phyloP scores from a whole-genome alignment of 2,329 filamentous ascomycete species.

The Akanthomyces uredinophilus region DNA sequence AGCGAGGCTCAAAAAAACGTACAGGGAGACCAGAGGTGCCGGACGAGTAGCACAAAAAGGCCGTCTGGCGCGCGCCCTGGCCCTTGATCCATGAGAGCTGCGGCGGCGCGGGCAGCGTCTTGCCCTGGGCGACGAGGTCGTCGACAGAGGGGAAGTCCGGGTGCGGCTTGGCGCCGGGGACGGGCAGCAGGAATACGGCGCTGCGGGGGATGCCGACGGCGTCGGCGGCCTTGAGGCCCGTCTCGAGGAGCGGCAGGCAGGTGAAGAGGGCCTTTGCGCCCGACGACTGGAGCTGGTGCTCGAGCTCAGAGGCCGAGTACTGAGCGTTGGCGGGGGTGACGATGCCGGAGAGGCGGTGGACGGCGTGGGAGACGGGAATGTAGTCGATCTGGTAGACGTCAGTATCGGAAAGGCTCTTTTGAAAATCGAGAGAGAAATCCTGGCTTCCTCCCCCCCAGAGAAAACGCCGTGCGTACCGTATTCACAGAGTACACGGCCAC shows the following conservation, averaged over 20 bases:
- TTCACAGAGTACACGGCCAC: slow-evolving; percentile 74
- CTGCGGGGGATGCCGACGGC: slow-evolving; percentile 57
- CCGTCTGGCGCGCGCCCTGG: slow-evolving; percentile 61
- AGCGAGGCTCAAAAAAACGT: slow-evolving; percentile 22
- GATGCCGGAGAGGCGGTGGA: slow-evolving; percentile 70
- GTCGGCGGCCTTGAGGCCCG: slow-evolving; percentile 59
- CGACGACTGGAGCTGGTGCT: slow-evolving; percentile 66
- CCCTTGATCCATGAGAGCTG: slow-evolving; percentile 57
- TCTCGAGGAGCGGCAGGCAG: slow-evolving; percentile 60
- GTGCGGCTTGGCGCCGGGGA: slow-evolving; percentile 52
- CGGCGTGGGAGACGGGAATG: slow-evolving; percentile 65
- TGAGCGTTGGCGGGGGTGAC: slow-evolving; percentile 70
- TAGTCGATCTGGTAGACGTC: slow-evolving; percentile 60
- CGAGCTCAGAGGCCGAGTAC: slow-evolving; percentile 64
- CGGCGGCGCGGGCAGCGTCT: slow-evolving; percentile 46
- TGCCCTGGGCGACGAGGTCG: slow-evolving; percentile 59
- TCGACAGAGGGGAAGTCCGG: slow-evolving; percentile 58
- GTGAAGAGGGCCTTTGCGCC: slow-evolving; percentile 68
- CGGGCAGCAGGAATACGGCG: slow-evolving; percentile 63
- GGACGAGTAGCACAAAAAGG: slow-evolving; percentile 75
- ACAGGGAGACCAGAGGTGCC: slow-evolving; percentile 75
- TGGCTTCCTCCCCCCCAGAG: no score
- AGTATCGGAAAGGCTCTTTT: no score
- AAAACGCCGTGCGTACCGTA: slow-evolving; percentile 44
- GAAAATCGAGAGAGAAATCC: no score